Evolutionary conservation across 1,284 basidiomycete species (phyloP).

Genomic region (Ustilago nuda): DNA sequence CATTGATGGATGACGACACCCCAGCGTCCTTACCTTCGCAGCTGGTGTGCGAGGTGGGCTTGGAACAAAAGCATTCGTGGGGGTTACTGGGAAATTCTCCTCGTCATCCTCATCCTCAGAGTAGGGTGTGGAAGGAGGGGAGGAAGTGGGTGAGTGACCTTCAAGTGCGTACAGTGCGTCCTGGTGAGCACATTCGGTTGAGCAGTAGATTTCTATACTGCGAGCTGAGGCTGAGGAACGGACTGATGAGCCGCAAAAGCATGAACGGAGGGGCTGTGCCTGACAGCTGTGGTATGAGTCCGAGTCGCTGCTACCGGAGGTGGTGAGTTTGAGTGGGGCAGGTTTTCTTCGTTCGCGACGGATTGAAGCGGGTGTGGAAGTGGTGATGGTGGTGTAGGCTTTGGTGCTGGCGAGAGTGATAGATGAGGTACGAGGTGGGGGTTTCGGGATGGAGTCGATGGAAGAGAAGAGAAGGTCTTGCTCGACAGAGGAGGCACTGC

Average conservation of each 20-base stretch:
- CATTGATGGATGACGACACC: constrained; percentile 5
- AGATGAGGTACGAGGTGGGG: constrained; percentile 41
- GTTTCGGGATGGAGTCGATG: constrained; percentile 28
- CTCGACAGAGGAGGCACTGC: constrained; percentile 30
- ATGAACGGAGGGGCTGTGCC: constrained; percentile 8
- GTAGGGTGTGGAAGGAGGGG: constrained; percentile 11
- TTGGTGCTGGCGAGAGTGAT: constrained; percentile 41
- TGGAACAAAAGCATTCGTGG: constrained; percentile 32
- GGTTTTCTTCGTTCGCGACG: constrained; percentile 32
- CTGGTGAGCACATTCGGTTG: constrained; percentile 24
- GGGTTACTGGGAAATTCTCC: constrained; percentile 36
- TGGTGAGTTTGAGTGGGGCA: constrained; percentile 16
- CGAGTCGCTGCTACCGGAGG: constrained; percentile 11
- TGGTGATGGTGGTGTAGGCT: constrained; percentile 6
- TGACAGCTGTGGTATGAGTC: constrained; percentile 24
- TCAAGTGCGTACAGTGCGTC: constrained; percentile 41
- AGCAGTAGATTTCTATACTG: constrained; percentile 43
- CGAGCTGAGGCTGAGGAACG: constrained; percentile 9
- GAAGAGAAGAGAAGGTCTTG: constrained; percentile 20
- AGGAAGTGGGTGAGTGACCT: constrained; percentile 22
- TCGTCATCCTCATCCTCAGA: constrained; percentile 39
- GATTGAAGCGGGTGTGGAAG: too few species aligned
- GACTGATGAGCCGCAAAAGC: constrained; percentile 33
- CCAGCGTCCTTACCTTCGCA: constrained; percentile 11
- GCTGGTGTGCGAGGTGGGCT: constrained; percentile 27